Evolutionary conservation across 495 filamentous ascomycete species (phyloP), one percentile per base, ranked within the genome.

Genomic region (Xanthoparmelia taractica): DNA sequence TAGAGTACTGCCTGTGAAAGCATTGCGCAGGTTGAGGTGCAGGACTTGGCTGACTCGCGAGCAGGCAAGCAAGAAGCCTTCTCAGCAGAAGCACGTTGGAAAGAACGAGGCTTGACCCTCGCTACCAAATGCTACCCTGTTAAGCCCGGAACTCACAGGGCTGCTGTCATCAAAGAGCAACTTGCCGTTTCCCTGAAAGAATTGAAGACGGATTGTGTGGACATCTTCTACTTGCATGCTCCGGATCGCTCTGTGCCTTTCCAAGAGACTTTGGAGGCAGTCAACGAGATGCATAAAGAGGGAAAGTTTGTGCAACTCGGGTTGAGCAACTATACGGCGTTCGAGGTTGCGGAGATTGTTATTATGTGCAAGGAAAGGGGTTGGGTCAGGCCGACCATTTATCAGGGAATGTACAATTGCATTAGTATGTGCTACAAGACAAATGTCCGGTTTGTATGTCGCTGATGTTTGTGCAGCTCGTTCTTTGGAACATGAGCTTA

Each of bases 181-280:
- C 73, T 92, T 27, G 80, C 87, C 61, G 80, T 71, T 20, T 87
- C 83, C 23, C 73, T 96, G 63, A 83, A 78, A 64, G 89, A 92
- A 71, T 73, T 96, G 37, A 83, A 83, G 12, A 86, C 89, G 2
- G 83, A 95, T 55, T 79, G 77, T 57, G 88, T 96, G 0, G 93
- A 97, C 71, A 89, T 96, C 57, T 88, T 89, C 74, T 96, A 96
- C 65, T 79, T 96, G 12, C 92, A 96, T 73, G 91, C 90, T 6
- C 80, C 92, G 6, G 92, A 96, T 73, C 84, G 90, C 11, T 82
- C 80, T 0, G 82, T 85, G 6, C 88, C 88, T 13, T 96, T 95
- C 69, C 82, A 84, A 5, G 88, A 92, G 67, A 93, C 92, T 0
- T 81, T 96, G 37, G 78, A 84, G 63, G 87, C 84, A 45, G 82